A percentile compares a stretch with the other conserved stretches of the same genome.
These are phyloP conservation scores for Suillus clintonianus DNA, from an alignment of 768 basidiomycete genomes.

Conservation along the genomic window DNA sequence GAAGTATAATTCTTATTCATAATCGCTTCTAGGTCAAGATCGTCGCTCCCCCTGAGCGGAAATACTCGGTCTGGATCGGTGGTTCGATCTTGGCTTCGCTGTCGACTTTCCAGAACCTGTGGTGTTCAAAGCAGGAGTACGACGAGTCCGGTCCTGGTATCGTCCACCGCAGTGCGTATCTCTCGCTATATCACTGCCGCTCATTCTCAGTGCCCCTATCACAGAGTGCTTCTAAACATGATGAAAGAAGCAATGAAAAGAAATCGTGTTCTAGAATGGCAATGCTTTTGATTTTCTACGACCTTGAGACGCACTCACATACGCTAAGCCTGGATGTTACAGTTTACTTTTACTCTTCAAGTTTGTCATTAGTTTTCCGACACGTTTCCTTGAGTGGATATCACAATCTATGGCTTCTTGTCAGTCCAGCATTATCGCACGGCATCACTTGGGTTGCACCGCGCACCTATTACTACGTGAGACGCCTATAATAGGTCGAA, in stretches of 20 bases:
- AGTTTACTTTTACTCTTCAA: neutral
- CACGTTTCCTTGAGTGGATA: neutral
- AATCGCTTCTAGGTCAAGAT: slow-evolving; percentile 68
- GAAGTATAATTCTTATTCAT: neutral
- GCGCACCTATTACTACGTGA: too few relatives aligned
- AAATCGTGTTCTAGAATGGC: slow-evolving; percentile 29
- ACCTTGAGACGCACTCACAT: neutral
- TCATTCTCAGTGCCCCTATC: neutral
- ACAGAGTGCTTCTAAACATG: slow-evolving; percentile 28
- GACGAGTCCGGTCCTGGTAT: slow-evolving; percentile 83
- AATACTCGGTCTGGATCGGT: slow-evolving; percentile 96
- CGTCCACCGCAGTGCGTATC: slow-evolving; percentile 70
- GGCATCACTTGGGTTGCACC: neutral
- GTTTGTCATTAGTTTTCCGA: neutral
- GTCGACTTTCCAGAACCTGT: slow-evolving; percentile 95
- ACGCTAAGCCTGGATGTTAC: neutral
- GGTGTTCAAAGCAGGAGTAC: slow-evolving; percentile 93
- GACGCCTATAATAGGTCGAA: too few relatives aligned
- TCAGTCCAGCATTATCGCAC: too few relatives aligned
- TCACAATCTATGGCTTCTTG: neutral
- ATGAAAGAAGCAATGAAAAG: slow-evolving; percentile 19
- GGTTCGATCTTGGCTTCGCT: slow-evolving; percentile 86
- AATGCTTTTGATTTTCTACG: slow-evolving; percentile 12
- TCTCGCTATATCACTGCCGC: neutral
- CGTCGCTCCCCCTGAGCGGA: slow-evolving; percentile 90